Percentiles rank a stretch among this genome's conserved stretches.
These are phyloP conservation scores for Aquanectria penicillioides DNA, from an alignment of 2,329 filamentous ascomycete species.

Conservation along the genomic window DNA sequence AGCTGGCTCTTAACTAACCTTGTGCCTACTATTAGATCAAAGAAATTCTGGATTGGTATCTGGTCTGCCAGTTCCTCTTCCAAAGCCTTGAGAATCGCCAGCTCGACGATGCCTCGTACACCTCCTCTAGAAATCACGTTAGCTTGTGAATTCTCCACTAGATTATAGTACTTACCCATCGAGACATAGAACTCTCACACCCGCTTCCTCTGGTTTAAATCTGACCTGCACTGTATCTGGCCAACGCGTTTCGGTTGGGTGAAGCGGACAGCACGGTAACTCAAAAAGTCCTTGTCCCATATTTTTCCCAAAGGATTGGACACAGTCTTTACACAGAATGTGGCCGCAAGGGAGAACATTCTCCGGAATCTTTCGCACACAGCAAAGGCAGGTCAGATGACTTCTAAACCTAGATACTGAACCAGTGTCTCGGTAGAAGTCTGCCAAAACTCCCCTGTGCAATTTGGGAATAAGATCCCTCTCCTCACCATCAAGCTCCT, in stretches of 20 bases:
- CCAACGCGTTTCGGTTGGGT: neutral
- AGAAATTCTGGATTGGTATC: slow-evolving; percentile 11
- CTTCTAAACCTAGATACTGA: neutral
- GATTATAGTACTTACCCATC: neutral
- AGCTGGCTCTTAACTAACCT: neutral
- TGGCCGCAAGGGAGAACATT: slow-evolving; percentile 16
- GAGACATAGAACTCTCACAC: slow-evolving; percentile 8
- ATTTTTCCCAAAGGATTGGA: slow-evolving; percentile 4
- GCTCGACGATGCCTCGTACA: slow-evolving; percentile 4
- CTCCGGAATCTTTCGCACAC: slow-evolving; percentile 12
- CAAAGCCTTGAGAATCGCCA: slow-evolving; percentile 4
- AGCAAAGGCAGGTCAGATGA: slow-evolving; percentile 13
- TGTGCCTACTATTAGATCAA: slow-evolving; percentile 17
- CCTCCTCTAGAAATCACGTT: slow-evolving; percentile 1
- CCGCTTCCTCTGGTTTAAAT: slow-evolving; percentile 15
- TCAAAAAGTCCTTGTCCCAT: neutral
- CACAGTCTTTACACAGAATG: slow-evolving; percentile 12
- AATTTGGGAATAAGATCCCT: neutral
- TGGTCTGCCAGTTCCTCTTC: neutral
- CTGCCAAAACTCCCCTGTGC: slow-evolving; percentile 2
- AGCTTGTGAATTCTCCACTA: neutral
- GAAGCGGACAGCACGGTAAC: slow-evolving; percentile 3
- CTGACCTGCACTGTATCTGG: neutral
- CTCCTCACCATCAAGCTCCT: neutral
- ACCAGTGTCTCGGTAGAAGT: neutral